These are phyloP conservation scores for Pyrus bretschneideri DNA, from an alignment of 306 rosid genomes.

Conservation along the genomic window DNA sequence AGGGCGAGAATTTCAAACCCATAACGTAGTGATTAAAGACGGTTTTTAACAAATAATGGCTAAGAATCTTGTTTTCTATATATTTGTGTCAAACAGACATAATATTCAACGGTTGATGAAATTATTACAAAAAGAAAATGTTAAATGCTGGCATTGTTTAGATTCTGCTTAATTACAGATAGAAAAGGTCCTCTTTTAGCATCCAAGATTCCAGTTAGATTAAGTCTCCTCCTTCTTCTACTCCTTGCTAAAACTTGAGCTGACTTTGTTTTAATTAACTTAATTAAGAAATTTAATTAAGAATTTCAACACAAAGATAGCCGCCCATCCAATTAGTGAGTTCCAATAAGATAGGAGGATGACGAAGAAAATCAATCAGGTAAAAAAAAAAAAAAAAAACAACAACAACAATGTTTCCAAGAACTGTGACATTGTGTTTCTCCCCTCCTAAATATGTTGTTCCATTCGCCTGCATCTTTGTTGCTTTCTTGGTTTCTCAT, in stretches of 20 bases:
- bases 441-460: not conserved
- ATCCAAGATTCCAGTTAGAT: constrained; percentile 11
- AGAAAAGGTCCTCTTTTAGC: not conserved
- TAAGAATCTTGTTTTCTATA: not conserved
- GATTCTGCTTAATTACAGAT: not conserved
- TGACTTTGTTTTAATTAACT: not conserved
- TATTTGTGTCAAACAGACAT: not conserved
- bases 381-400: not conserved
- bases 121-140: not conserved
- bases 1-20: too few relatives aligned
- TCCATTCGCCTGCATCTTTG: not conserved
- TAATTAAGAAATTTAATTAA: not conserved
- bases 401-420: not conserved
- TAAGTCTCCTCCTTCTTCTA: not conserved
- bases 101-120: not conserved
- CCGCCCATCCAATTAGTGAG: not conserved
- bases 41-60: not conserved
- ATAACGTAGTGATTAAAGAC: too few relatives aligned
- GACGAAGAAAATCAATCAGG: not conserved
- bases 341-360: not conserved
- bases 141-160: constrained; percentile 1
- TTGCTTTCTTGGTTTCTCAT: not conserved
- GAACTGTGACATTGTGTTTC: not conserved
- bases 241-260: not conserved
- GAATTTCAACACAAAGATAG: not conserved